phyloP scores from a whole-genome alignment of 345 rosid species.

The Citrus sinensis region DVS_A1.0 CM039165.1:37532001-37532500 shows the following conservation, averaged over 20 bases:
- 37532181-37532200: slow-evolving; percentile 28
- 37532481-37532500: background rate
- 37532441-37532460: background rate
- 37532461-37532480: background rate
- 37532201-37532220: background rate
- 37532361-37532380: slow-evolving; percentile 62
- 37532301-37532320: background rate
- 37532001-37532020: slow-evolving; percentile 21
- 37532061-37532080: background rate
- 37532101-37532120: background rate
- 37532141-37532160: slow-evolving; percentile 29
- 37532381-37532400: slow-evolving; percentile 88
- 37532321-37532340: background rate
- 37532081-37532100: background rate
- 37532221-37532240: slow-evolving; percentile 3
- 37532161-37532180: slow-evolving; percentile 21
- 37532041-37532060: background rate
- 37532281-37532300: slow-evolving; percentile 18
- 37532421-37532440: background rate
- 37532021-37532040: background rate
- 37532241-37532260: background rate
- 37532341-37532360: slow-evolving; percentile 11
- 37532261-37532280: background rate
- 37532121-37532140: slow-evolving; percentile 13
- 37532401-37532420: slow-evolving; percentile 30